Conservation (phyloP, 2,329 filamentous ascomycete genomes). For the Nannizziopsis barbatae region DNA sequence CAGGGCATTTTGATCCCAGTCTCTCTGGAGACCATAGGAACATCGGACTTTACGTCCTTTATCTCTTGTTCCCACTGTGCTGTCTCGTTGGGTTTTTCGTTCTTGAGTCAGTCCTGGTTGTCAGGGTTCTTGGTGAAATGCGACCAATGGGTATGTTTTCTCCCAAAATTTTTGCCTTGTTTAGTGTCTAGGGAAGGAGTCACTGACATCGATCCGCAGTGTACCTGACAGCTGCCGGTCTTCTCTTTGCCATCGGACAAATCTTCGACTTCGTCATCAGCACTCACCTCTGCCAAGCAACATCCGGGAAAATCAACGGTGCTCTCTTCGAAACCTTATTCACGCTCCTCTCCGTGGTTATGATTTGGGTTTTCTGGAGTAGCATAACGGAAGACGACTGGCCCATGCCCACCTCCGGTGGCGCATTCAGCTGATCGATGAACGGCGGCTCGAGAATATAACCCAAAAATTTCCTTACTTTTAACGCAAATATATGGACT, state of each 20-base stretch:
- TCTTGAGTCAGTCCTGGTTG: conserved; percentile 70
- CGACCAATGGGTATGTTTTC: conserved; percentile 65
- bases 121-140: conserved; percentile 74
- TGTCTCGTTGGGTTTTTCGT: conserved; percentile 83
- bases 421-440: conserved; percentile 23
- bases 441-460: background rate
- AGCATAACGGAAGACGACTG: conserved; percentile 99
- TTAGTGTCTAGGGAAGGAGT: background rate
- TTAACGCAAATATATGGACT: conserved; percentile 1
- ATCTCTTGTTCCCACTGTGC: conserved; percentile 77
- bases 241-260: conserved; percentile 85
- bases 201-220: conserved; percentile 34
- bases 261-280: conserved; percentile 95
- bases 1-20: conserved; percentile 60
- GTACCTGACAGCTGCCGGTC: conserved; percentile 60
- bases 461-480: background rate
- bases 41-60: conserved; percentile 85
- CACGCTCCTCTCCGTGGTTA: conserved; percentile 69
- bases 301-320: conserved; percentile 78
- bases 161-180: background rate
- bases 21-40: conserved; percentile 50
- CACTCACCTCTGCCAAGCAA: conserved; percentile 76
- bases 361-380: conserved; percentile 93
- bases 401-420: conserved; percentile 47
- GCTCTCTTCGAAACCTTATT: conserved; percentile 88